Base-by-base conservation (phyloP, 768 basidiomycete genomes). In the Agaricus sinodeliciosus region DNA sequence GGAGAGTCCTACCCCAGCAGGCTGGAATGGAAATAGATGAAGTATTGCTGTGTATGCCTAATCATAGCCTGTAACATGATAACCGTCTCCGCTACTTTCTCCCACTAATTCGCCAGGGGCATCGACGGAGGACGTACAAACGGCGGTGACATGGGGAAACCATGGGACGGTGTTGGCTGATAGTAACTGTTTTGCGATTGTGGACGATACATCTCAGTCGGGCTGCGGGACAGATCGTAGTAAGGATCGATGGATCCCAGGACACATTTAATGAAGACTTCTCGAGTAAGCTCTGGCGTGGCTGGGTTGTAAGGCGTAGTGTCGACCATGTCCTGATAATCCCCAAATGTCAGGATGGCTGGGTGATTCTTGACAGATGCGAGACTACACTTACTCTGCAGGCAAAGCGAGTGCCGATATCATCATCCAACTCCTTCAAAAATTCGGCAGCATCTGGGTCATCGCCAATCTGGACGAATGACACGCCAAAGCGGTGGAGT, bases 1-100 rank as follows among this genome's bases (percentile, higher is more conserved):
- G 55, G 83, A 87, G 63, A 86, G 76, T 54, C 85, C 85, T 43
- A 87, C 85, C 13, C 85, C 85, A 27, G 71, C 71, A 28, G 61
- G 48, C n/a, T 67, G 66, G 67, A 59, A 55, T 27, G 58, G 60
- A 26, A 54, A 37, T 19, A 31, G 28, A 43, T 51, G 25, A 51
- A 31, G 5, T 34, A 25, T 6, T 42, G 27, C 16, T 39, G 53
- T 31, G 49, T n/a, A 51, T 26, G 18, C 40, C 9, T 22, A 48
- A 39, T 35, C 27, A 31, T 43, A 51, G 16, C 18, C 22, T 6
- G 25, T 47, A 37, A 35, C 16, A 46, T 40, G 7, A 35, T 53
- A 39, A 11, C 25, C n/a, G 1, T n/a, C 26, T 15, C 7, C 3
- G 34, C 41, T 13, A 2, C 34, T 9, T 11, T 25, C 16, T 16